Evolutionary conservation across 2,329 filamentous ascomycete genomes (phyloP).

Genomic region (Annulohypoxylon truncatum): DNA sequence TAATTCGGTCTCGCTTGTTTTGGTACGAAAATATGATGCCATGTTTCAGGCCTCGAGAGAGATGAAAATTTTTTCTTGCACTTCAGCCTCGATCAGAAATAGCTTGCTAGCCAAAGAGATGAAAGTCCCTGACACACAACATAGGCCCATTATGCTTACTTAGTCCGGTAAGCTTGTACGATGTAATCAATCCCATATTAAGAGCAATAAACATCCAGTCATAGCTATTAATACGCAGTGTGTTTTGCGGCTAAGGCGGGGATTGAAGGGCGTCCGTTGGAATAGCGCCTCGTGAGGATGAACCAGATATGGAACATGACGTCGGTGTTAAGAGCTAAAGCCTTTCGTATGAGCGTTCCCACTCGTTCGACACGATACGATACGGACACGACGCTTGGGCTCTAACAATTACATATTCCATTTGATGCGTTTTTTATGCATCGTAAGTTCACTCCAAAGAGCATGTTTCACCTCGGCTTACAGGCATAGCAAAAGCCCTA

Average conservation of each 20-base stretch:
- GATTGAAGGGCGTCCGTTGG: neutral
- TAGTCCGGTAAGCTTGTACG: slow-evolving; percentile 19
- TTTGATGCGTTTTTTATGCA: slow-evolving; percentile 41
- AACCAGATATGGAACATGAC: slow-evolving; percentile 31
- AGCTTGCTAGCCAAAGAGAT: slow-evolving; percentile 20
- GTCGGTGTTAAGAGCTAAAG: slow-evolving; percentile 17
- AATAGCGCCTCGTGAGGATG: slow-evolving; percentile 15
- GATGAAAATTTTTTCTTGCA: slow-evolving; percentile 35
- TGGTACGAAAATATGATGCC: slow-evolving; percentile 35
- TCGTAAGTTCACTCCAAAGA: slow-evolving; percentile 25
- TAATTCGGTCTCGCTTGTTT: slow-evolving; percentile 41
- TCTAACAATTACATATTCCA: slow-evolving; percentile 18
- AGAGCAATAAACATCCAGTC: slow-evolving; percentile 26
- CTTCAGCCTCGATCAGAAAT: slow-evolving; percentile 37
- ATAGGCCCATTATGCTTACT: slow-evolving; percentile 14
- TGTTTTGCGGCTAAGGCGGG: slow-evolving; percentile 35
- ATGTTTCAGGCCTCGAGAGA: slow-evolving; percentile 43
- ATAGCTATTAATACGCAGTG: slow-evolving; percentile 21
- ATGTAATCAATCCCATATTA: slow-evolving; percentile 34
- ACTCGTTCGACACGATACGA: slow-evolving; percentile 8
- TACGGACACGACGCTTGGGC: slow-evolving; percentile 14
- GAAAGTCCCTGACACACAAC: slow-evolving; percentile 24
- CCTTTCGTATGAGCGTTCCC: slow-evolving; percentile 23
- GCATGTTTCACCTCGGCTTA: slow-evolving; percentile 43
- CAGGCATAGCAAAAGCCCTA: slow-evolving; percentile 23